These are phyloP conservation scores for Fistulinella cinereoalba DNA, from an alignment of 1,284 basidiomycete genomes.

Conservation along the genomic window DNA sequence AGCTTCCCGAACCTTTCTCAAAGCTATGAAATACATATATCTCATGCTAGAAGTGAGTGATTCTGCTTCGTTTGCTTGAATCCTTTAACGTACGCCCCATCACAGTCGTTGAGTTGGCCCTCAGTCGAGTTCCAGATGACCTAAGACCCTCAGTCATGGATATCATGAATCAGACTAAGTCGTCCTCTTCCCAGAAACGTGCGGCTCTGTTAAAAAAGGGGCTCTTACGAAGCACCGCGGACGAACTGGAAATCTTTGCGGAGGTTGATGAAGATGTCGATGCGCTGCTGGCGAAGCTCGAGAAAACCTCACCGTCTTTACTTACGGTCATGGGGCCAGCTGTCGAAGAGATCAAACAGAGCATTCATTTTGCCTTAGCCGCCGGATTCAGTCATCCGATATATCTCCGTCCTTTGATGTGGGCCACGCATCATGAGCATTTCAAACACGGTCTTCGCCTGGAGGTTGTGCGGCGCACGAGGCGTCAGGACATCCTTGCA, in stretches of 20 bases:
- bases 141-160: constrained; percentile 54
- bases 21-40: constrained; percentile 69
- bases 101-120: constrained; percentile 61
- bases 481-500: constrained; percentile 71
- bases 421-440: constrained; percentile 56
- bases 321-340: constrained; percentile 45
- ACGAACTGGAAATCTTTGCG: constrained; percentile 67
- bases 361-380: constrained; percentile 58
- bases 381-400: constrained; percentile 65
- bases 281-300: constrained; percentile 51
- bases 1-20: constrained; percentile 66
- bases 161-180: constrained; percentile 61
- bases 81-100: background rate
- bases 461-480: constrained; percentile 68
- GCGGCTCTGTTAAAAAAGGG: constrained; percentile 64
- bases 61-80: background rate
- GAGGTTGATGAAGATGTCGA: constrained; percentile 66
- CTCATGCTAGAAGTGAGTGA: constrained; percentile 65
- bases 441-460: constrained; percentile 77
- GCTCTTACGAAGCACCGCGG: constrained; percentile 55
- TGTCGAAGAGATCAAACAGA: constrained; percentile 61
- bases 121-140: constrained; percentile 57
- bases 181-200: constrained; percentile 64
- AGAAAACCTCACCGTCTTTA: constrained; percentile 58
- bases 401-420: constrained; percentile 70